A percentile compares a stretch with the other conserved stretches of the same genome.
Evolutionary conservation across 1,284 basidiomycete genomes (phyloP).

Genomic region (Cryptococcus maquisensis): DNA sequence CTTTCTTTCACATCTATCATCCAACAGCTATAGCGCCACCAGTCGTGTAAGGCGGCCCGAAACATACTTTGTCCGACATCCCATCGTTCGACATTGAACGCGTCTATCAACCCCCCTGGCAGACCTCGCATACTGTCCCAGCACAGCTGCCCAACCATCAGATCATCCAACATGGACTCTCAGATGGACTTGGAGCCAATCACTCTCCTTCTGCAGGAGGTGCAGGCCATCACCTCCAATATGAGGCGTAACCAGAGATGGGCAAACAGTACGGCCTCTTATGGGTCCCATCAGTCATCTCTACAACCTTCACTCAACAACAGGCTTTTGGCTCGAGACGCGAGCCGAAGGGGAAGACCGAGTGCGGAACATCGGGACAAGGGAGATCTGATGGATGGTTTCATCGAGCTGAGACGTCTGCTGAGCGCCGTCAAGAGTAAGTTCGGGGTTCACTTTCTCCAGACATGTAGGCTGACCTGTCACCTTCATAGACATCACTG

Average conservation of each 20-base stretch:
- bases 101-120: too few relatives aligned
- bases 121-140: too few relatives aligned
- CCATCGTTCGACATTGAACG: too few relatives aligned
- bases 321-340: slow-evolving; percentile 1
- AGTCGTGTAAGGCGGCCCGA: too few relatives aligned
- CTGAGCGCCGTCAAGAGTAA: slow-evolving; percentile 69
- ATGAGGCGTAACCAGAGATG: slow-evolving; percentile 97
- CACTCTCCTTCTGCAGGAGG: slow-evolving; percentile 58
- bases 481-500: slow-evolving; percentile 57
- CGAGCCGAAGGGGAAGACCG: slow-evolving; percentile 10
- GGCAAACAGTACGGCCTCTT: slow-evolving; percentile 56
- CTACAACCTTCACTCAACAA: slow-evolving; percentile 28
- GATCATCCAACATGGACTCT: too few relatives aligned
- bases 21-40: too few relatives aligned
- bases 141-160: too few relatives aligned
- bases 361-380: slow-evolving; percentile 31
- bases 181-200: slow-evolving; percentile 38
- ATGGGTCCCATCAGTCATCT: slow-evolving; percentile 17
- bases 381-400: slow-evolving; percentile 79
- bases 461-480: not conserved
- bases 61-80: too few relatives aligned
- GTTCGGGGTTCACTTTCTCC: slow-evolving; percentile 25
- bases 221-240: slow-evolving; percentile 85
- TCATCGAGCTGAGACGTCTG: slow-evolving; percentile 75
- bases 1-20: too few relatives aligned